A percentile compares a stretch with the other conserved stretches of the same genome.
These are phyloP conservation scores for Pyrenochaeta sp. DNA, from an alignment of 2,329 filamentous ascomycete species.

Conservation along the genomic window DNA sequence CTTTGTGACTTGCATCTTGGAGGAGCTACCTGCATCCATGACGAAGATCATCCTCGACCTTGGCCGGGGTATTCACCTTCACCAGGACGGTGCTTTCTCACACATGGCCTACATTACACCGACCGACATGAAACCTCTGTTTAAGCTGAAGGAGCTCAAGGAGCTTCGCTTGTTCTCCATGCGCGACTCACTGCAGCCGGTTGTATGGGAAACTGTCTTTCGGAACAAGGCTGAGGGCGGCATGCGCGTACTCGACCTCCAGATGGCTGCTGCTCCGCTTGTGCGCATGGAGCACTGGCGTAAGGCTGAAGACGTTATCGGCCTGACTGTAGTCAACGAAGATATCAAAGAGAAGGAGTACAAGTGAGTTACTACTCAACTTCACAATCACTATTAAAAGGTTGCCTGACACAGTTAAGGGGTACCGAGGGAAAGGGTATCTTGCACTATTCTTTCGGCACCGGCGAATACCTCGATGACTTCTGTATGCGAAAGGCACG, in stretches of 20 bases:
- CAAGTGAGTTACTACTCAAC: conserved; percentile 23
- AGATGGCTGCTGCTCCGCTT: conserved; percentile 38
- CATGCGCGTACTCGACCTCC: conserved; percentile 37
- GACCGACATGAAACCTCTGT: conserved; percentile 34
- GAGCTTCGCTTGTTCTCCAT: conserved; percentile 42
- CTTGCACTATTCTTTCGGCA: conserved; percentile 37
- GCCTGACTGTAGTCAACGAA: conserved; percentile 27
- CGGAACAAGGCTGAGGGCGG: conserved; percentile 26
- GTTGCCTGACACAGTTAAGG: conserved; percentile 16
- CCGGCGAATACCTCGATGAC: conserved; percentile 46
- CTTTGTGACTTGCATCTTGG: conserved; percentile 34
- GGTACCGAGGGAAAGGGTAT: conserved; percentile 41
- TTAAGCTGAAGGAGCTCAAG: conserved; percentile 30
- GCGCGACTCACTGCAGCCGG: conserved; percentile 34
- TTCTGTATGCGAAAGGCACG: conserved; percentile 44
- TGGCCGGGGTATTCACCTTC: conserved; percentile 28
- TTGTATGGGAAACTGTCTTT: conserved; percentile 44
- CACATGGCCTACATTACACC: conserved; percentile 32
- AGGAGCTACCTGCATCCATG: conserved; percentile 28
- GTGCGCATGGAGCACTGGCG: conserved; percentile 34
- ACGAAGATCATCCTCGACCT: conserved; percentile 42
- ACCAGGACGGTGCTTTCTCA: conserved; percentile 15
- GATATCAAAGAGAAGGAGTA: conserved; percentile 27
- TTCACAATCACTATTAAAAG: background rate
- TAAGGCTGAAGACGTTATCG: conserved; percentile 30